A percentile compares a stretch with the other conserved stretches of the same genome.
Conservation (phyloP, 78 protist genomes). For the Dictyostelium brefeldianum region DNA sequence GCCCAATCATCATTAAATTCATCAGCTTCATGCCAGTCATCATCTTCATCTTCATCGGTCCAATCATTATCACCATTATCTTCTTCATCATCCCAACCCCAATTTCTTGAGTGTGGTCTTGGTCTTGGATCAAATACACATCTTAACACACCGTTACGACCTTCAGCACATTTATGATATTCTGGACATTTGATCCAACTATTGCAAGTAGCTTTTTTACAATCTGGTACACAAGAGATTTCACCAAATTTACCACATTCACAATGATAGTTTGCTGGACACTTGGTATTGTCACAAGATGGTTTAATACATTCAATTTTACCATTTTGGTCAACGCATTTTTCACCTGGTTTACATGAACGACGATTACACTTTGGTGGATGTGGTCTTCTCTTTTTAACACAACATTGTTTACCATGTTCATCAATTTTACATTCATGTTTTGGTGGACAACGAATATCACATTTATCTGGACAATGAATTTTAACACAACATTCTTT, state of each 20-base stretch:
- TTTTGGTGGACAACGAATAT: conserved; percentile 11
- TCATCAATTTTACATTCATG: not conserved
- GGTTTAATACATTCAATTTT: not conserved
- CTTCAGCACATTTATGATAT: not conserved
- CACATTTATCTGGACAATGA: conserved; percentile 1
- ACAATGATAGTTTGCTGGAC: not conserved
- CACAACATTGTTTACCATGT: not conserved
- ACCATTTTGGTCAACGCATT: not conserved
- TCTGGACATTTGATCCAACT: not conserved
- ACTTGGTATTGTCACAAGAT: conserved; percentile 5
- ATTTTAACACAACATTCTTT: conserved; percentile 10
- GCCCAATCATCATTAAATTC: not conserved
- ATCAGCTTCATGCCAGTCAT: not conserved
- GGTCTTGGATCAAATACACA: not conserved
- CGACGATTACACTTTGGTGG: not conserved
- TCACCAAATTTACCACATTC: not conserved
- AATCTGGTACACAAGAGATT: conserved; percentile 4
- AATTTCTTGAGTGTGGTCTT: not conserved
- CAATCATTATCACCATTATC: not conserved
- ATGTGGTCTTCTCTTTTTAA: not conserved
- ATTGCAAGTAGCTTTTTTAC: not conserved
- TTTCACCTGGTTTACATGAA: not conserved
- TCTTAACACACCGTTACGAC: not conserved
- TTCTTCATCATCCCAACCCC: not conserved
- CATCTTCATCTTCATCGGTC: not conserved